phyloP scores from a whole-genome alignment of 2,329 filamentous ascomycete species.

The Nemania serpens region DNA sequence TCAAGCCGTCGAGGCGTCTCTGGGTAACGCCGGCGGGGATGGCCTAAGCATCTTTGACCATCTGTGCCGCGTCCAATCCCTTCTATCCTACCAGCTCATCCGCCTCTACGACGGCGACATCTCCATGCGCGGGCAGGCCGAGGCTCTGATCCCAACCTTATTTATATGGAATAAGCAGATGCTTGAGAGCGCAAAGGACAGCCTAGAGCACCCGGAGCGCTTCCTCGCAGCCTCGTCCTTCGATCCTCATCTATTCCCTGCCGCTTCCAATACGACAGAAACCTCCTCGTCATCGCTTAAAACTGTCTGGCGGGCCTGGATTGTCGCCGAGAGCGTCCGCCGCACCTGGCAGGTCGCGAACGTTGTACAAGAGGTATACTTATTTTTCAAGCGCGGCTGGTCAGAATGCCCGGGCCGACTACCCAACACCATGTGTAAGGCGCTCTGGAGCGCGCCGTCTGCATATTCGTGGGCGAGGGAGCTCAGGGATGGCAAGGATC shows the following conservation, averaged over 20 bases:
- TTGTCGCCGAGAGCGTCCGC: slow-evolving; percentile 40
- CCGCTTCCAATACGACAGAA: neutral
- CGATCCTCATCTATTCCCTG: neutral
- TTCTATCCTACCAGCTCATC: slow-evolving; percentile 42
- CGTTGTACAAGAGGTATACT: slow-evolving; percentile 35
- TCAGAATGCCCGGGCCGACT: slow-evolving; percentile 38
- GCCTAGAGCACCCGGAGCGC: slow-evolving; percentile 13
- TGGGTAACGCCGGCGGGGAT: slow-evolving; percentile 11
- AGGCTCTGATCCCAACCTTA: slow-evolving; percentile 40
- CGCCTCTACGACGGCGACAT: slow-evolving; percentile 45
- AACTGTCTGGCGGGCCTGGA: slow-evolving; percentile 37
- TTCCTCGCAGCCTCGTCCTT: slow-evolving; percentile 22
- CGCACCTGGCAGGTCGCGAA: slow-evolving; percentile 37
- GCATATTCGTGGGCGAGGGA: slow-evolving; percentile 31
- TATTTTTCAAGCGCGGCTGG: slow-evolving; percentile 36
- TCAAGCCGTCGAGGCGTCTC: slow-evolving; percentile 28
- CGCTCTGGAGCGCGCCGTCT: slow-evolving; percentile 39
- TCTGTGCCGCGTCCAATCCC: slow-evolving; percentile 34
- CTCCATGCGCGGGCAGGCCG: slow-evolving; percentile 40
- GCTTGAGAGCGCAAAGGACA: slow-evolving; percentile 27
- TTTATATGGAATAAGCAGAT: slow-evolving; percentile 33
- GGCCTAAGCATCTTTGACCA: slow-evolving; percentile 28
- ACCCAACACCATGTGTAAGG: slow-evolving; percentile 35
- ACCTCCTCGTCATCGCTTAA: slow-evolving; percentile 5
- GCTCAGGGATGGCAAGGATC: slow-evolving; percentile 19